Percentiles rank a stretch among this genome's conserved stretches.
phyloP scores from a whole-genome alignment of 2,329 filamentous ascomycete species.

The Trichoderma brevicompactum region DNA sequence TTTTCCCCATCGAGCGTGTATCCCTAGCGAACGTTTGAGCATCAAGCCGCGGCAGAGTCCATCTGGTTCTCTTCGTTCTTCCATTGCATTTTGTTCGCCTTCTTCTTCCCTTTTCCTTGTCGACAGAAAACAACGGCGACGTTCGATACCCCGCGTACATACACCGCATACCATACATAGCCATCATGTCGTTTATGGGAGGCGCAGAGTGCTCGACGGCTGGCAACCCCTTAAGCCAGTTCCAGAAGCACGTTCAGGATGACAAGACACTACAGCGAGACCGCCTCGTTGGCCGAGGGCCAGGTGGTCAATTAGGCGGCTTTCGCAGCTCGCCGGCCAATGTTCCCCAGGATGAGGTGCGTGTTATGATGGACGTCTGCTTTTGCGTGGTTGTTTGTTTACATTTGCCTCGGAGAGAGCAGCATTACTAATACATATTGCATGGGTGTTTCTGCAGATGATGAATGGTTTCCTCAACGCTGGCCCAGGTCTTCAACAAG shows the following conservation, averaged over 20 bases:
- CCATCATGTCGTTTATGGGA: slow-evolving; percentile 88
- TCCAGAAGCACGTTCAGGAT: slow-evolving; percentile 95
- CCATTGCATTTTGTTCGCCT: background rate
- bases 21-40: slow-evolving; percentile 4
- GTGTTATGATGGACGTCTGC: slow-evolving; percentile 25
- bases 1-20: slow-evolving; percentile 11
- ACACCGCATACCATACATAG: slow-evolving; percentile 14
- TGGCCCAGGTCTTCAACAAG: slow-evolving; percentile 61
- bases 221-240: slow-evolving; percentile 94
- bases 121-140: background rate
- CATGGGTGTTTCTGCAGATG: slow-evolving; percentile 61
- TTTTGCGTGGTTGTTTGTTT: slow-evolving; percentile 15
- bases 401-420: background rate
- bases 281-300: slow-evolving; percentile 76
- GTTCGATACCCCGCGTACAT: slow-evolving; percentile 18
- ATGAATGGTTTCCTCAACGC: slow-evolving; percentile 93
- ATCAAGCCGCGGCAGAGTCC: slow-evolving; percentile 18
- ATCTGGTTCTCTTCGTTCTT: slow-evolving; percentile 3
- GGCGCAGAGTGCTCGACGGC: slow-evolving; percentile 96
- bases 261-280: slow-evolving; percentile 95
- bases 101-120: background rate
- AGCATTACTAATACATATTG: slow-evolving; percentile 38
- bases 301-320: slow-evolving; percentile 71
- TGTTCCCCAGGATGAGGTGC: slow-evolving; percentile 73
- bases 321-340: slow-evolving; percentile 75